Evolutionary conservation across 306 rosid genomes (phyloP), one percentile per base, ranked within the genome.

Genomic region (Cicer cuneatum): DNA sequence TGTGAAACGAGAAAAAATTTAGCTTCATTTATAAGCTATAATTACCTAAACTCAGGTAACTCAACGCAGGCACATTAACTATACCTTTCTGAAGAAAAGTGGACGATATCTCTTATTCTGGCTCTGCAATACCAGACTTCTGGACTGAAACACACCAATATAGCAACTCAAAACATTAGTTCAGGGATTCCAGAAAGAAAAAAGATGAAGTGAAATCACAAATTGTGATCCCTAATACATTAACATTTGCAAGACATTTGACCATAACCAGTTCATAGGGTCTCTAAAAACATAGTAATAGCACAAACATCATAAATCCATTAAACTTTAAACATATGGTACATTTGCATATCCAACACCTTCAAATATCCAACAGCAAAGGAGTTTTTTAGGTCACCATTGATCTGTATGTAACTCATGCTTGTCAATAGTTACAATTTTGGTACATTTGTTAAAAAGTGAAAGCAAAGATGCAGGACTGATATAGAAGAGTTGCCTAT

Each of bases 41-140:
- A 59, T 67, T 19, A 49, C 72, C 75, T 8, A 74, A 66, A 58
- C 60, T 42, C 68, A 56, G 39, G 38, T 54, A 77, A 37, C 11
- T 41, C 45, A 52, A 77, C 40, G 59, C 62, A 67, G 73, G 68
- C 13, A 14, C 64, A 71, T 71, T 16, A 71, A 84, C 82, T 35
- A 24, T 41, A 91, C 98, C 98, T 91, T 91, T 83, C 94, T 85
- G 85, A 93, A 93, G 87, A 93, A 93, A 21, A 87, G 87, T 46
- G 96, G 97, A 75, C 97, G 97, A 80, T 91, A 93, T 79, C 92
- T 84, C 88, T 87, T 91, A 73, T 89, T 79, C 81, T 89, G 84
- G 85, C 87, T 91, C 83, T 85, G 86, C 72, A 93, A 77, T 61
- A 93, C 56, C 90, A 93, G 83, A 87, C 92, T 91, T 81, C 70